These are phyloP conservation scores for Chaetomium sp. DNA, from an alignment of 2,329 filamentous ascomycete genomes.

Conservation along the genomic window DNA sequence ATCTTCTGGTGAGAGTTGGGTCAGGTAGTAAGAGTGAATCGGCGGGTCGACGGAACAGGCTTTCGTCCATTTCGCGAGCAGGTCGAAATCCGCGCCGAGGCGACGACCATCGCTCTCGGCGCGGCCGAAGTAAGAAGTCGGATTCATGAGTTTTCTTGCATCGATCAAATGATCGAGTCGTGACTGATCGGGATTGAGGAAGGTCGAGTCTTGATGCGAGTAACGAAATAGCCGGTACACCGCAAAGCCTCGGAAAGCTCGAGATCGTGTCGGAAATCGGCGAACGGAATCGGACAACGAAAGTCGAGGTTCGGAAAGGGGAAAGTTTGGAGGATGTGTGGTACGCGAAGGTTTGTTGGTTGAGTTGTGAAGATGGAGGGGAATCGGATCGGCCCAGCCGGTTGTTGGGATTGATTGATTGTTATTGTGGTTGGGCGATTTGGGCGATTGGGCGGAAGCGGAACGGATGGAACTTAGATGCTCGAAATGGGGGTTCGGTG, in stretches of 20 bases:
- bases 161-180: neutral
- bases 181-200: neutral
- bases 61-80: slow-evolving; percentile 19
- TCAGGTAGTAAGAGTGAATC: slow-evolving; percentile 12
- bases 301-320: neutral
- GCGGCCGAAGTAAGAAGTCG: slow-evolving; percentile 17
- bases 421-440: neutral
- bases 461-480: neutral
- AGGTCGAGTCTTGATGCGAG: neutral
- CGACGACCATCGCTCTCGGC: slow-evolving; percentile 15
- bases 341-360: neutral
- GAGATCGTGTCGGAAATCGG: neutral
- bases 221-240: neutral
- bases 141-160: slow-evolving; percentile 11
- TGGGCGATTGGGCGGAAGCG: neutral
- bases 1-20: slow-evolving; percentile 17
- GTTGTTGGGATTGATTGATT: neutral
- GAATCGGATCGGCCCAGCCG: neutral
- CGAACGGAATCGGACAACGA: neutral
- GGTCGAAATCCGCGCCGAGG: slow-evolving; percentile 17
- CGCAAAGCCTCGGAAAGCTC: too few relatives aligned
- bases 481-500: neutral
- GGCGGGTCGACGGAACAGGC: slow-evolving; percentile 4
- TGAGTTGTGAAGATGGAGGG: neutral
- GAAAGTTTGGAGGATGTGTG: neutral